Conservation (phyloP, 106 monocot species). For the Acorus calamus region DNA sequence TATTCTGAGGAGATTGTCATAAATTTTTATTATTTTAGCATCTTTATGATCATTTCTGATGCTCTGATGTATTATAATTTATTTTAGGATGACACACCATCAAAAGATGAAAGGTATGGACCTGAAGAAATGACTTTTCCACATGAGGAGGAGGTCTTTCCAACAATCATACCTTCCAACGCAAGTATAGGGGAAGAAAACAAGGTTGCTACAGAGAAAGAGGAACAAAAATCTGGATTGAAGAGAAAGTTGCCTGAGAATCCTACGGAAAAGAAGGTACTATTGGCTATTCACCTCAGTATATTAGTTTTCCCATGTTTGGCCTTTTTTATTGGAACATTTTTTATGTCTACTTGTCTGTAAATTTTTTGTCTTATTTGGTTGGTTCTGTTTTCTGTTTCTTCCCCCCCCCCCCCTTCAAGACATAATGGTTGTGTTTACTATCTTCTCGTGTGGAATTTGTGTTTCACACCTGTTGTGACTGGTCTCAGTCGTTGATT, state of each 20-base stretch:
- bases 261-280: conserved; percentile 78
- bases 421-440: no score
- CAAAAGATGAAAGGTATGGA: conserved; percentile 32
- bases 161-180: conserved; percentile 21
- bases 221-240: conserved; percentile 23
- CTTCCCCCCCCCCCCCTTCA: background rate
- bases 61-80: conserved; percentile 5
- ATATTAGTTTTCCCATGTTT: background rate
- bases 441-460: no score
- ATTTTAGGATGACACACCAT: conserved; percentile 34
- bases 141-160: conserved; percentile 69
- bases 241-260: conserved; percentile 72
- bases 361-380: background rate
- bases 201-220: conserved; percentile 15
- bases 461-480: no score
- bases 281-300: background rate
- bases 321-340: background rate
- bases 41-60: background rate
- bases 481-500: no score
- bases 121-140: conserved; percentile 76
- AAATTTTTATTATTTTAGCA: no score
- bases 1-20: no score
- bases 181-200: conserved; percentile 27
- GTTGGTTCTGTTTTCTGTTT: background rate
- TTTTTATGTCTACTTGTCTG: background rate